Evolutionary conservation across 306 rosid genomes (phyloP), one percentile per base, ranked within the genome.

Genomic region (Corylus avellana): DNA sequence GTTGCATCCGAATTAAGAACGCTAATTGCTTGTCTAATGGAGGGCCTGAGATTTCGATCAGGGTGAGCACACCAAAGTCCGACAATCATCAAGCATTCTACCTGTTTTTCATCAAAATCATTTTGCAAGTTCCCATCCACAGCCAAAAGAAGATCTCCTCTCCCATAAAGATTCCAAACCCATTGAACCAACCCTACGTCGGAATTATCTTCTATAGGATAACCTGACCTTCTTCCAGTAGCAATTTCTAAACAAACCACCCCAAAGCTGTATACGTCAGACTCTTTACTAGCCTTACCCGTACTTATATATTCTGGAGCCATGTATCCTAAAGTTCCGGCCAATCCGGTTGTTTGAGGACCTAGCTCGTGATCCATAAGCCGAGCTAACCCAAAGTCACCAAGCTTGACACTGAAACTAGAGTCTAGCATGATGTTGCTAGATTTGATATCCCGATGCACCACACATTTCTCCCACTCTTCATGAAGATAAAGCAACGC

Each of bases 1-100:
- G 53, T 8, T n/a, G 82, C 79, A 29, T 84, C 87, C 56, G 79
- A 84, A 37, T 75, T 55, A 12, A 82, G 77, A 67, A 82, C 76
- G 13, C 64, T 82, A 73, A 77, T 66, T 66, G 82, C 85, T 66
- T 82, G 79, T 6, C 72, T 73, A 7, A 82, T 82, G 12, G 75
- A 66, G 6, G 87, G 87, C 32, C 87, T 76, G 6, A 71, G 44
- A 47, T 16, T 79, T 1, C 16, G 70, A 72, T 84, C 81, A 55
- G 87, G 87, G 20, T 84, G 87, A 64, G 78, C 78, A 80, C 85
- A 86, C 77, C 85, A 83, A 7, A 82, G 46, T 18, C 87, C 87
- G 47, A 80, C 78, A 59, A 77, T 73, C 81, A 82, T 80, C 74
- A 87, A 57, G 32, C 85, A 85, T 67, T 82, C 84, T 1, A 78